A percentile compares a stretch with the other conserved stretches of the same genome.
These are phyloP conservation scores for Ogataea zsoltii DNA, from an alignment of 805 yeast species.

Conservation along the genomic window DNA sequence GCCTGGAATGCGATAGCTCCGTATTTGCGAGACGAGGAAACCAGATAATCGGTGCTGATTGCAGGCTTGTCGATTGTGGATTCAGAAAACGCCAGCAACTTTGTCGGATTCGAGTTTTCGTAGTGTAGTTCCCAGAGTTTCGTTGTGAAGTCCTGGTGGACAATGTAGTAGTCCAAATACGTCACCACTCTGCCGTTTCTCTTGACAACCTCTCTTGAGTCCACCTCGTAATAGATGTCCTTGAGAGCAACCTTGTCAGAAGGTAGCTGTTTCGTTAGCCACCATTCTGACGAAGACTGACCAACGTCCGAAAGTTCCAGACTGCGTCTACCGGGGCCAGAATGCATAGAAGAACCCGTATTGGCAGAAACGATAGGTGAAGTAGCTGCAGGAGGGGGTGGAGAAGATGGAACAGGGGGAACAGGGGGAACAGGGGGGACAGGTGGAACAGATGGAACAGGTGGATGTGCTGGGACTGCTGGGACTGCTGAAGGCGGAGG, in stretches of 20 bases:
- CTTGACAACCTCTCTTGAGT: constrained; percentile 52
- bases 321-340: constrained; percentile 12
- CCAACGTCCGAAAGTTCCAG: constrained; percentile 23
- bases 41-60: constrained; percentile 48
- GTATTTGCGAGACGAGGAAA: constrained; percentile 45
- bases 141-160: constrained; percentile 74
- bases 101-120: constrained; percentile 53
- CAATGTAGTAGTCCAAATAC: constrained; percentile 66
- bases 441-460: too few species aligned
- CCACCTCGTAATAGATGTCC: constrained; percentile 65
- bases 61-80: constrained; percentile 39
- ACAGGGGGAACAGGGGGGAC: too few species aligned
- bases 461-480: too few species aligned
- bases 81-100: constrained; percentile 44
- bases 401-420: too few species aligned
- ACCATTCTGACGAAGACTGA: constrained; percentile 51
- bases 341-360: constrained; percentile 20
- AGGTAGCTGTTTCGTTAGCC: constrained; percentile 63
- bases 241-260: constrained; percentile 40
- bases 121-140: constrained; percentile 58
- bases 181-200: constrained; percentile 53
- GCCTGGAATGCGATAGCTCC: constrained; percentile 52
- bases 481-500: constrained; percentile 1
- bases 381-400: neutral
- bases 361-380: constrained; percentile 13